Evolutionary conservation across 345 rosid genomes (phyloP).

Genomic region (Eucalyptus dawsonii): DNA sequence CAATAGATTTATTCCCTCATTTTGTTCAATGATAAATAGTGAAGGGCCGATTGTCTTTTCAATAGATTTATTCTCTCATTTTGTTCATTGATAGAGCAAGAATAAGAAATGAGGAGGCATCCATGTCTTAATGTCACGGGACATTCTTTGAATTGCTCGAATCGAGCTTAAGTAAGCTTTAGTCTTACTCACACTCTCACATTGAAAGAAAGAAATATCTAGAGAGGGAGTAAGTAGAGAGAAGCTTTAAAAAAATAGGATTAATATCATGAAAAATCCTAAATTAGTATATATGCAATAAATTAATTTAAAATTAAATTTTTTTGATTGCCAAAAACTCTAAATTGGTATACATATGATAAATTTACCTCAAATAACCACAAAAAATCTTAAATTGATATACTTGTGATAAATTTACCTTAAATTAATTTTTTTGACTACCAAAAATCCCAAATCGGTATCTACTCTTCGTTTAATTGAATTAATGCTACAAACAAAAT

Average conservation of each 20-base stretch:
- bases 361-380: too few species aligned
- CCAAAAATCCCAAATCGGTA: fast-evolving
- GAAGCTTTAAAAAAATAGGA: not conserved
- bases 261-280: too few species aligned
- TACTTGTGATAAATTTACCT: too few species aligned
- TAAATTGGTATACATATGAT: fast-evolving
- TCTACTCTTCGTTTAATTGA: fast-evolving
- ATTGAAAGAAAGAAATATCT: fast-evolving
- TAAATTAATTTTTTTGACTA: fast-evolving
- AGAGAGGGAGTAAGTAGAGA: not conserved
- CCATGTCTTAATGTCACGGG: not conserved
- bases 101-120: not conserved
- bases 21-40: not conserved
- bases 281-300: fast-evolving
- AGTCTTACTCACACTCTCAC: too few species aligned
- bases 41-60: not conserved
- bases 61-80: not conserved
- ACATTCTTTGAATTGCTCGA: not conserved
- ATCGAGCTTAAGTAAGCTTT: too few species aligned
- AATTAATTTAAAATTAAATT: too few species aligned
- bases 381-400: too few species aligned
- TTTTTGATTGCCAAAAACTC: too few species aligned
- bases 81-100: not conserved
- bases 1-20: not conserved
- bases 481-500: too few species aligned